phyloP scores from a whole-genome alignment of 331 rosid genomes.

The Erythrophleum ivorense region DNA sequence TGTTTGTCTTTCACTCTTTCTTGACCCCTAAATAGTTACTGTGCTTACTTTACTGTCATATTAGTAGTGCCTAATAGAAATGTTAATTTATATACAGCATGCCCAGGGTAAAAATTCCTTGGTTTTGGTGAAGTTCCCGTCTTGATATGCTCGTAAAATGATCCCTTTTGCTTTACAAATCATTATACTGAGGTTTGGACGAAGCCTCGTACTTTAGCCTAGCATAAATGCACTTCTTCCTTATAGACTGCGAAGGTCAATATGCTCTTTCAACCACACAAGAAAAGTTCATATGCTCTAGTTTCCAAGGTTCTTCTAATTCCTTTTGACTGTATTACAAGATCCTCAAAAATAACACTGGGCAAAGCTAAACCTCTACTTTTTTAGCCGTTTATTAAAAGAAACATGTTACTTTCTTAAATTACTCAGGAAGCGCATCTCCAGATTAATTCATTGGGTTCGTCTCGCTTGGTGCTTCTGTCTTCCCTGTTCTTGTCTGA shows the following conservation, averaged over 20 bases:
- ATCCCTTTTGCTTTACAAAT: not conserved
- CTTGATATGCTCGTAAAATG: not conserved
- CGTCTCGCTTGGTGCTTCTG: not conserved
- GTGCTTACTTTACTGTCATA: not conserved
- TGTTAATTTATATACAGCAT: not conserved
- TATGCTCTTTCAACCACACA: not conserved
- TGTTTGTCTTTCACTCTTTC: not conserved
- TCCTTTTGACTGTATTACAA: not conserved
- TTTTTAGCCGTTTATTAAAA: not conserved
- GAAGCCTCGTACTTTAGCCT: not conserved
- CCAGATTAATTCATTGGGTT: not conserved
- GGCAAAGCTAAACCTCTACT: not conserved
- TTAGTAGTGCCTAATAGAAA: not conserved
- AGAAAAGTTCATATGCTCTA: not conserved
- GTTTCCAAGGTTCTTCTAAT: not conserved
- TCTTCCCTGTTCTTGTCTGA: conserved; percentile 1
- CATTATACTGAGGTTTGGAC: not conserved
- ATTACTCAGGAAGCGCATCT: not conserved
- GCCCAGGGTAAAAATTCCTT: not conserved
- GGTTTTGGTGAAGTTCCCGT: not conserved
- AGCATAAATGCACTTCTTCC: not conserved
- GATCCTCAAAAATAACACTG: not conserved
- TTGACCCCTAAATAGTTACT: not conserved
- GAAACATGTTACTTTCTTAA: not conserved
- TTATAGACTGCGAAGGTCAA: not conserved